Conservation (phyloP, 331 rosid species). For the Cydonia oblonga region DNA sequence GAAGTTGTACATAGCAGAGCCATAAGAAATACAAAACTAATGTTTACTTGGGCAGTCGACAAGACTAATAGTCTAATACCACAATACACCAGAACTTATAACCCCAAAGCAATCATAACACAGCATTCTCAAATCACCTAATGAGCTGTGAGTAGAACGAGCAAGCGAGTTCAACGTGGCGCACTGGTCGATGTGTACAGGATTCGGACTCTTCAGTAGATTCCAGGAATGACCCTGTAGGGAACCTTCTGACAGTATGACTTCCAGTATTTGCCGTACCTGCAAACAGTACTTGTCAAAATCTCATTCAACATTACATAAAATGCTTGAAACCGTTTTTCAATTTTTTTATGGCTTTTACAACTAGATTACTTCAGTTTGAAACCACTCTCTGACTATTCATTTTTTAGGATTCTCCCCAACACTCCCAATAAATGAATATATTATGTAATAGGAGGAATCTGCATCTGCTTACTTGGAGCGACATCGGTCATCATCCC, state of each 20-base stretch:
- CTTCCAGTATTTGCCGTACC: constrained; percentile 95
- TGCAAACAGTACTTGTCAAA: constrained; percentile 19
- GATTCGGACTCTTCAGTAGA: constrained; percentile 27
- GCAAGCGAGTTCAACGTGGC: background rate
- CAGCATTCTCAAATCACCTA: constrained; percentile 2
- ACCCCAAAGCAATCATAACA: background rate
- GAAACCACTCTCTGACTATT: background rate
- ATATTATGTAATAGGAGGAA: background rate
- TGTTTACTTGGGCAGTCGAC: background rate
- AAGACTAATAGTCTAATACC: too few relatives aligned
- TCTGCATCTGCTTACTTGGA: constrained; percentile 64
- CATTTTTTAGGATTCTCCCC: background rate
- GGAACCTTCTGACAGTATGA: constrained; percentile 73
- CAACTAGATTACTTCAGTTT: background rate
- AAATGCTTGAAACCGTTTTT: background rate
- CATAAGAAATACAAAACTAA: background rate
- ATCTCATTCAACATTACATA: background rate
- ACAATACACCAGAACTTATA: too few relatives aligned
- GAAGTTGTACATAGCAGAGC: background rate
- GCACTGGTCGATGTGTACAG: background rate
- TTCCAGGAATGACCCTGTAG: constrained; percentile 70
- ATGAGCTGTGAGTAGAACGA: background rate
- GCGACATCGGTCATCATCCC: constrained; percentile 88
- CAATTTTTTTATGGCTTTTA: background rate
- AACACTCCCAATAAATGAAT: too few relatives aligned